Conservation (phyloP, 169 alveolate genomes). For the Cystoisospora suis region DNA sequence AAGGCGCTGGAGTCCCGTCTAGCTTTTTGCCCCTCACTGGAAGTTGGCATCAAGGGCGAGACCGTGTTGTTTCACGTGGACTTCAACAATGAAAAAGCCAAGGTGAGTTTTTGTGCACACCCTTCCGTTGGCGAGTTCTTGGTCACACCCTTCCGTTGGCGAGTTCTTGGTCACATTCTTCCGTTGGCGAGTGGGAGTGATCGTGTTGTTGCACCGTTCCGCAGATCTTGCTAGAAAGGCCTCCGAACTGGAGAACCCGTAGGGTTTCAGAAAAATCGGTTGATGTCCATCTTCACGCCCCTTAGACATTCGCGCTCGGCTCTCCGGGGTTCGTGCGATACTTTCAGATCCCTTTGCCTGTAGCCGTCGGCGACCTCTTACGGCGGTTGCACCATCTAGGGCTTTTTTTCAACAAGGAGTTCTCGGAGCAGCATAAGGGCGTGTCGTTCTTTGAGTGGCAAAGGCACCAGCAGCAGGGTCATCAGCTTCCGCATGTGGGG, state of each 20-base stretch:
- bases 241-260: too few relatives aligned
- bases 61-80: conserved; percentile 11
- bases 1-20: conserved; percentile 5
- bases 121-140: background rate
- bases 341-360: conserved; percentile 26
- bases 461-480: background rate
- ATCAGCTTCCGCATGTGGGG: background rate
- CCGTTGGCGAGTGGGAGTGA: background rate
- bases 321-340: background rate
- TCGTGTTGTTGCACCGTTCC: background rate
- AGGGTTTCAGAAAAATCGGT: too few relatives aligned
- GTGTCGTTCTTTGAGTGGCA: background rate
- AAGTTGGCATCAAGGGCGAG: background rate
- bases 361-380: background rate
- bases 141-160: background rate
- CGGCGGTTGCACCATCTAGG: background rate
- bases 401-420: background rate
- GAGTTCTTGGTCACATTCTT: background rate
- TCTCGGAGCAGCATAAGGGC: background rate
- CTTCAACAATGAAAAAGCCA: background rate
- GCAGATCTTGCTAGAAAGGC: too few relatives aligned
- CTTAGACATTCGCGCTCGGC: background rate
- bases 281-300: background rate
- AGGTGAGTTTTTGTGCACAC: background rate
- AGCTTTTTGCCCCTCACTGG: background rate